These are phyloP conservation scores for Trichoderma sp. DNA, from an alignment of 2,329 filamentous ascomycete genomes.

Conservation along the genomic window DNA sequence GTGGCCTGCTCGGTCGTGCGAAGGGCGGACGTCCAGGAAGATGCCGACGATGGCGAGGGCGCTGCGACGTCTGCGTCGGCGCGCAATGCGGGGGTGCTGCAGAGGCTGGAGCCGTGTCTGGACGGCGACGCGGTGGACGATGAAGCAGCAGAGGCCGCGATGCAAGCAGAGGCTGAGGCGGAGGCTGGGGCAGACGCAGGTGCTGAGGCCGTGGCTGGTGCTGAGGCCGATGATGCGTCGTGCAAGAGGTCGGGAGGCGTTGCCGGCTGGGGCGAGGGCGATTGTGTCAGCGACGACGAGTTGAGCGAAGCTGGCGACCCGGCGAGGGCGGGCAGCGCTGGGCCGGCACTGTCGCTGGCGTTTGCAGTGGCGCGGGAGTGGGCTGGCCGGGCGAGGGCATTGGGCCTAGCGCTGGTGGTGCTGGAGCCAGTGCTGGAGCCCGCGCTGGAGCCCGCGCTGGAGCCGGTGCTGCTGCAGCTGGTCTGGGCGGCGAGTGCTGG, in stretches of 20 bases:
- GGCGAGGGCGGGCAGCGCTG: slow-evolving; percentile 31
- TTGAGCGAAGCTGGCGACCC: slow-evolving; percentile 39
- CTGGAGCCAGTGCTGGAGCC: slow-evolving; percentile 15
- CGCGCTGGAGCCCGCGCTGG: slow-evolving; percentile 16
- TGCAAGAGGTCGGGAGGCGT: slow-evolving; percentile 35
- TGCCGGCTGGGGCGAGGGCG: slow-evolving; percentile 41
- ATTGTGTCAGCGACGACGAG: slow-evolving; percentile 40
- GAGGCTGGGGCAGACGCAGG: not conserved
- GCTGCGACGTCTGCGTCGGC: slow-evolving; percentile 32
- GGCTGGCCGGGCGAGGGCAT: slow-evolving; percentile 21
- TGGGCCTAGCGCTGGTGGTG: slow-evolving; percentile 20
- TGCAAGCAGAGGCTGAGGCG: slow-evolving; percentile 25
- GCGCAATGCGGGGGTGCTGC: slow-evolving; percentile 23
- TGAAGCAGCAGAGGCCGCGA: slow-evolving; percentile 21
- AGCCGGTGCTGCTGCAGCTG: slow-evolving; percentile 14
- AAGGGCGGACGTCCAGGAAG: slow-evolving; percentile 13
- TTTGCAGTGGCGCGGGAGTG: slow-evolving; percentile 19
- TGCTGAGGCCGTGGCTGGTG: too few species aligned
- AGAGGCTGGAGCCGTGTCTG: slow-evolving; percentile 24
- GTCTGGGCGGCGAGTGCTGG: not conserved
- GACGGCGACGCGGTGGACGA: slow-evolving; percentile 25
- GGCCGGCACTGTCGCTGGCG: slow-evolving; percentile 26
- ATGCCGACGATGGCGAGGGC: slow-evolving; percentile 27
- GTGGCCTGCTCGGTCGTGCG: slow-evolving; percentile 2
- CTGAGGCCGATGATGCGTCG: slow-evolving; percentile 25